Evolutionary conservation across 169 alveolate genomes (phyloP).

Genomic region (Plasmodium reichenowi): DNA sequence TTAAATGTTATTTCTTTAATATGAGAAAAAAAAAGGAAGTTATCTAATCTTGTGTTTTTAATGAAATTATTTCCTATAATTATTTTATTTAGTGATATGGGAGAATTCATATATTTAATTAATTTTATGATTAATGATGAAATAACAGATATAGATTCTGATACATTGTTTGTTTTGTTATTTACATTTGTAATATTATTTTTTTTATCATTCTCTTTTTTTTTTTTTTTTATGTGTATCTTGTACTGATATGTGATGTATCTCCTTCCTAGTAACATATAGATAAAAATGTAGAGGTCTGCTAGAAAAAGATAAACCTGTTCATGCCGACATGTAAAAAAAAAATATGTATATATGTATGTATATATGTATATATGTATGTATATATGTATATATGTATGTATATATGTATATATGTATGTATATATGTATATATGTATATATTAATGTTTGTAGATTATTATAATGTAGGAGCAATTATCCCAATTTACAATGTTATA

Average conservation of each 20-base stretch:
- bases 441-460: not conserved
- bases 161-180: not conserved
- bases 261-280: constrained; percentile 56
- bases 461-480: too few relatives aligned
- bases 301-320: constrained; percentile 40
- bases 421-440: too few relatives aligned
- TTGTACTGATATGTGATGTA: constrained; percentile 35
- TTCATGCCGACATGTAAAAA: too few relatives aligned
- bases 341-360: too few relatives aligned
- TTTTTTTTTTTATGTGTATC: not conserved
- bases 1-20: constrained; percentile 36
- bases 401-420: too few relatives aligned
- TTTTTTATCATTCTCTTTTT: not conserved
- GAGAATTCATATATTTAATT: constrained; percentile 58
- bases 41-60: constrained; percentile 61
- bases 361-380: too few relatives aligned
- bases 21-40: constrained; percentile 45
- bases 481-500: not conserved
- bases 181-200: not conserved
- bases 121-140: constrained; percentile 37
- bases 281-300: constrained; percentile 51
- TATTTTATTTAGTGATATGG: constrained; percentile 25
- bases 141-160: constrained; percentile 40
- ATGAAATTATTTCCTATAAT: constrained; percentile 53
- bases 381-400: too few relatives aligned